phyloP scores from a whole-genome alignment of 2,329 filamentous ascomycete genomes.

The Fusarium graminum region DNA sequence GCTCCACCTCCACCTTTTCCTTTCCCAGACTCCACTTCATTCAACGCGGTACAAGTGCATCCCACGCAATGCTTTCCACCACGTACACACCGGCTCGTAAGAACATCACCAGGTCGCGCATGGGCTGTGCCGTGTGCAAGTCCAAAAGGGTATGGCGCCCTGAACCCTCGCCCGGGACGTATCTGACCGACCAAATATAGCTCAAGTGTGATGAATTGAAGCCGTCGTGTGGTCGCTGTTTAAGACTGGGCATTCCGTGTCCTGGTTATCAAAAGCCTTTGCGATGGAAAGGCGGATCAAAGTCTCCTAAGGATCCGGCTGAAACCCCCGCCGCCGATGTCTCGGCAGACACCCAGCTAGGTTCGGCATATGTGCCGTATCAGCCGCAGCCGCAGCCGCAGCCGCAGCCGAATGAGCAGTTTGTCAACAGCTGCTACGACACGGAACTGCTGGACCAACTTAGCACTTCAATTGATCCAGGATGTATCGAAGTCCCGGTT shows the following conservation, averaged over 20 bases:
- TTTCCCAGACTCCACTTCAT: slow-evolving; percentile 34
- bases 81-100: slow-evolving; percentile 34
- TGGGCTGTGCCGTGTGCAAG: slow-evolving; percentile 43
- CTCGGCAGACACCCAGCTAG: slow-evolving; percentile 9
- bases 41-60: slow-evolving; percentile 28
- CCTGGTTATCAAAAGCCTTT: slow-evolving; percentile 43
- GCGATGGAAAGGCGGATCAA: slow-evolving; percentile 34
- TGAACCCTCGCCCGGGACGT: not conserved
- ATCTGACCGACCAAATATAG: slow-evolving; percentile 24
- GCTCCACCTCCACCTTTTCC: slow-evolving; percentile 9
- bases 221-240: slow-evolving; percentile 39
- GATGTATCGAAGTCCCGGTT: slow-evolving; percentile 8
- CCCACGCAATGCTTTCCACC: slow-evolving; percentile 24
- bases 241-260: slow-evolving; percentile 43
- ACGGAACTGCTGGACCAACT: slow-evolving; percentile 32
- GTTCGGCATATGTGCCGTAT: slow-evolving; percentile 20
- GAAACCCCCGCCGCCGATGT: slow-evolving; percentile 18
- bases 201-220: slow-evolving; percentile 44
- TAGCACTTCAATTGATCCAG: slow-evolving; percentile 21
- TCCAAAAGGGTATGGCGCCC: slow-evolving; percentile 38
- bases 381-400: slow-evolving; percentile 20
- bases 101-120: slow-evolving; percentile 43
- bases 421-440: slow-evolving; percentile 22
- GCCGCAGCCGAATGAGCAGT: slow-evolving; percentile 16
- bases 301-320: slow-evolving; percentile 10